Evolutionary conservation across 1,284 basidiomycete species (phyloP).

Genomic region (Volvariella volvacea): DNA sequence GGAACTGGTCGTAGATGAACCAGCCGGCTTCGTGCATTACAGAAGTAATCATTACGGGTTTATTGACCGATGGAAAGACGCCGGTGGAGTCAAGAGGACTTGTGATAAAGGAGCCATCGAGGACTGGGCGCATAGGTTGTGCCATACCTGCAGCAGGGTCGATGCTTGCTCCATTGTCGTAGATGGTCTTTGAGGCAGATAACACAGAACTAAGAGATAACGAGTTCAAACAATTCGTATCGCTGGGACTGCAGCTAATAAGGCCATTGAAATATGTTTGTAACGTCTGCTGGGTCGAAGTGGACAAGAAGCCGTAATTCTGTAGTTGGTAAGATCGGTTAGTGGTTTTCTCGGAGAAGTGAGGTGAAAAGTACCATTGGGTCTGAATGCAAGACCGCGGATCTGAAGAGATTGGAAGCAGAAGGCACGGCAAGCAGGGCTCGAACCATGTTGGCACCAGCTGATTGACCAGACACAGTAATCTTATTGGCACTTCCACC

Average conservation of each 20-base stretch:
- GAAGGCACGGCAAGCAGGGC: slow-evolving; percentile 64
- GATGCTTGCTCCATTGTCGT: slow-evolving; percentile 29
- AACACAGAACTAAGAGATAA: slow-evolving; percentile 50
- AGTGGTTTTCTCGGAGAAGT: slow-evolving; percentile 1
- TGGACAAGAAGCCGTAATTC: slow-evolving; percentile 68
- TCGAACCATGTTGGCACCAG: slow-evolving; percentile 78
- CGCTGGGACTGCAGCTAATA: slow-evolving; percentile 38
- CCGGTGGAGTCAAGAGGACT: slow-evolving; percentile 50
- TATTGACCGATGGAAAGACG: slow-evolving; percentile 48
- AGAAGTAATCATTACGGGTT: slow-evolving; percentile 66
- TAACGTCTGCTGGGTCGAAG: slow-evolving; percentile 46
- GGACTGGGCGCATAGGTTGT: slow-evolving; percentile 57
- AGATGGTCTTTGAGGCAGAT: slow-evolving; percentile 35
- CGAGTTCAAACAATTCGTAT: slow-evolving; percentile 44
- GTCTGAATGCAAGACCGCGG: slow-evolving; percentile 78
- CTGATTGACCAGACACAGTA: slow-evolving; percentile 84
- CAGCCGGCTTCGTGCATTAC: slow-evolving; percentile 63
- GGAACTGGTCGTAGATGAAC: slow-evolving; percentile 44
- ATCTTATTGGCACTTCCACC: slow-evolving; percentile 63
- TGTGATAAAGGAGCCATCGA: slow-evolving; percentile 53
- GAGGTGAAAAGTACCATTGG: slow-evolving; percentile 56
- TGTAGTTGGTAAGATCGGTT: slow-evolving; percentile 18
- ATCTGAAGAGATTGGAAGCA: slow-evolving; percentile 60
- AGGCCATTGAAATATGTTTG: slow-evolving; percentile 46
- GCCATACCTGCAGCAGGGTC: slow-evolving; percentile 46